phyloP scores from a whole-genome alignment of 1,139 yeast genomes.

The Zygoascus sp. region DNA sequence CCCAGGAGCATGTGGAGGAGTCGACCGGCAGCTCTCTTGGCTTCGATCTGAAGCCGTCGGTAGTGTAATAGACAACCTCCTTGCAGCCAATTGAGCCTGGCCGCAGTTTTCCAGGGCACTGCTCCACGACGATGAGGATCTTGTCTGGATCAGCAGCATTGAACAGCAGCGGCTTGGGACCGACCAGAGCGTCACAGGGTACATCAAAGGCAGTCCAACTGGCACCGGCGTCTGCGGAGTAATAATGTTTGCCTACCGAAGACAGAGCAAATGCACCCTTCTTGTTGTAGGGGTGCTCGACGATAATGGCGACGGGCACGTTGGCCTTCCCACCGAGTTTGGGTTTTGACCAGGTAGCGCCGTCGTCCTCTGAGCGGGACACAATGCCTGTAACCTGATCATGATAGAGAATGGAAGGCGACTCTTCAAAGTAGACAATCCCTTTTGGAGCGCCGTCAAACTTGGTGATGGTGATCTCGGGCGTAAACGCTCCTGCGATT shows the following conservation, averaged over 20 bases:
- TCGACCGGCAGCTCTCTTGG: conserved; percentile 37
- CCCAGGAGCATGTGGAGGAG: conserved; percentile 39
- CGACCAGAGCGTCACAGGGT: conserved; percentile 25
- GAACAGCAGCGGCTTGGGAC: conserved; percentile 32
- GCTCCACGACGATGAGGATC: conserved; percentile 39
- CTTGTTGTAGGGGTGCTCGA: conserved; percentile 45
- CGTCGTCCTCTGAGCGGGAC: conserved; percentile 53
- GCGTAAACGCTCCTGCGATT: conserved; percentile 13
- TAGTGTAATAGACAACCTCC: conserved; percentile 41
- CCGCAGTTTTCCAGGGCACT: conserved; percentile 36
- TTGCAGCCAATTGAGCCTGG: conserved; percentile 36
- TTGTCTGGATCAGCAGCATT: conserved; percentile 43
- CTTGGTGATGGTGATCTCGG: conserved; percentile 12
- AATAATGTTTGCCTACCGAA: conserved; percentile 40
- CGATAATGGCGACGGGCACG: conserved; percentile 34
- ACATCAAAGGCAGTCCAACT: conserved; percentile 49
- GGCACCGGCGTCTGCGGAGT: conserved; percentile 55
- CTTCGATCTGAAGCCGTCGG: conserved; percentile 48
- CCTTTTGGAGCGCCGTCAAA: conserved; percentile 36
- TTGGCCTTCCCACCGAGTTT: conserved; percentile 30
- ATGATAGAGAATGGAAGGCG: conserved; percentile 39
- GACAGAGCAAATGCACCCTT: conserved; percentile 54
- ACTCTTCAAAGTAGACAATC: conserved; percentile 23
- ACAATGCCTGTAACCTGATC: conserved; percentile 31
- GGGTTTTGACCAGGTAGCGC: conserved; percentile 48